Evolutionary conservation across 1,139 yeast genomes (phyloP), one percentile per base, ranked within the genome.

Genomic region (Sugiyamaella castrensis): DNA sequence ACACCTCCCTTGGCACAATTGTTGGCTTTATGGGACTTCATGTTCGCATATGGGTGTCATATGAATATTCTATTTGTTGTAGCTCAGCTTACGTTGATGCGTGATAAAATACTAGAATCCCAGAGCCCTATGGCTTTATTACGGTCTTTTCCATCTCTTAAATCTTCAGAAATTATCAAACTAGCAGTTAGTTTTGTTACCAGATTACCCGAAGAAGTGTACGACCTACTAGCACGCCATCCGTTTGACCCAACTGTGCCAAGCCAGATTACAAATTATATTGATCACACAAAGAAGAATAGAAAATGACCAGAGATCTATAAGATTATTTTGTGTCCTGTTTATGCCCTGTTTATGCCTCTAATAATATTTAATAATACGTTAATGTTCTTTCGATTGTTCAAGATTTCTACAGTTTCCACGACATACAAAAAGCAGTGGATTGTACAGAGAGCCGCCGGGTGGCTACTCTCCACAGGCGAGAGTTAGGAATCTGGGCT

Each of bases 31-130:
- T 89, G 98, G 98, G 98, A 89, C 65, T 85, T 88, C 56, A 69
- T 88, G 61, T 84, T 89, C 66, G 95, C 97, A 2, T 89, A 87
- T 61, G 98, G 98, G 0, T 80, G 87, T 28, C 96, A 91, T 64
- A 77, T 89, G 82, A 89, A 89, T 66, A 77, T 91, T 29, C 71
- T 91, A 32, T 86, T 89, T 58, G 80, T 89, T 9, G 89, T 89
- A 13, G 95, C 97, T 0, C 95, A 88, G 65, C 70, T 89, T 40
- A 81, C 87, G 11, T 72, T 84, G 46, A 82, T 85, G 56, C 71
- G 97, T 47, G 75, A 81, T 4, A 70, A 74, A 39, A 69, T 89
- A 12, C 66, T 89, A 51, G 69, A 70, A 16, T 75, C 84, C 7
- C 68, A 68, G 27, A 84, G 74, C 53, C 97, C 96, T 15, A 88